These are phyloP conservation scores for Lophiostoma macrostomum DNA, from an alignment of 495 filamentous ascomycete genomes.

Conservation along the genomic window DNA sequence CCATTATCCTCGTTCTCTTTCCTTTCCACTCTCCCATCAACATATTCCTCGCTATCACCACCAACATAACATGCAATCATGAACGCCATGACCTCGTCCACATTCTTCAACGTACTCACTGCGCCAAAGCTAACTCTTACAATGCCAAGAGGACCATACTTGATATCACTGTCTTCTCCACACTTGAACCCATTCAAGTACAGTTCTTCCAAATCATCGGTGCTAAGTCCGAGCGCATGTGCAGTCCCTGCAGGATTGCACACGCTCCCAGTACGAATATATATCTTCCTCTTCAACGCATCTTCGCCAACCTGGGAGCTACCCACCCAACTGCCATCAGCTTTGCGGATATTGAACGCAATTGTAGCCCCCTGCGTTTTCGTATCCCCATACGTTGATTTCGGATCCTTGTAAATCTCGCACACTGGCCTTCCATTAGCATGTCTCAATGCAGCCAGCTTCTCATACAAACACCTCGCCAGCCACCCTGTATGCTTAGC, in stretches of 20 bases:
- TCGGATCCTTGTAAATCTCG: slow-evolving; percentile 58
- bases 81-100: slow-evolving; percentile 58
- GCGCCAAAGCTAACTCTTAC: slow-evolving; percentile 67
- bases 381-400: slow-evolving; percentile 52
- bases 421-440: slow-evolving; percentile 56
- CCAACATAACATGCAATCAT: slow-evolving; percentile 49
- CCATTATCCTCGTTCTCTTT: too few relatives aligned
- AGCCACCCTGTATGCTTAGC: slow-evolving; percentile 62
- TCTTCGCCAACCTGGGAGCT: slow-evolving; percentile 61
- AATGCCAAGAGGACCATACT: slow-evolving; percentile 59
- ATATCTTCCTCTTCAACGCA: slow-evolving; percentile 61
- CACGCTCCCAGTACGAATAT: slow-evolving; percentile 66
- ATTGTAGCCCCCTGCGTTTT: slow-evolving; percentile 65
- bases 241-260: slow-evolving; percentile 59
- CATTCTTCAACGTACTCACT: slow-evolving; percentile 63
- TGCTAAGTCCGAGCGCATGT: slow-evolving; percentile 44
- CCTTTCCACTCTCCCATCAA: background rate
- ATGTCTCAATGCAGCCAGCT: slow-evolving; percentile 55
- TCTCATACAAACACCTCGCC: slow-evolving; percentile 49
- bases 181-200: slow-evolving; percentile 65
- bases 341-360: slow-evolving; percentile 62
- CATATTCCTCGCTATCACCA: slow-evolving; percentile 49
- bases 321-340: slow-evolving; percentile 54
- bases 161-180: slow-evolving; percentile 50
- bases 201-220: slow-evolving; percentile 60